Percentiles rank a stretch among this genome's conserved stretches.
phyloP scores from a whole-genome alignment of 495 filamentous ascomycete genomes.

The Penicillium parvum region DNA sequence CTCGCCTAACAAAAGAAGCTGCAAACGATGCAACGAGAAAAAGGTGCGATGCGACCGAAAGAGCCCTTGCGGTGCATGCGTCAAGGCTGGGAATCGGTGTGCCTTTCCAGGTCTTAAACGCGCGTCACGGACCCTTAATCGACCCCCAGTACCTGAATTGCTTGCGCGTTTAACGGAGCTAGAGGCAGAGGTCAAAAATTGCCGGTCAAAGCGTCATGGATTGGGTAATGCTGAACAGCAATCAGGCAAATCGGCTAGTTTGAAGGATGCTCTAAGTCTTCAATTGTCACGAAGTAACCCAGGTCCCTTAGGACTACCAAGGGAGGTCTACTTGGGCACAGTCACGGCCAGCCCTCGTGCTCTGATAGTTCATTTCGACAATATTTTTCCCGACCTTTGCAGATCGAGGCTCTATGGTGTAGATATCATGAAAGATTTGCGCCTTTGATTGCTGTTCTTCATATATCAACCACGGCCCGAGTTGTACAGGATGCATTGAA shows the following conservation, averaged over 20 bases:
- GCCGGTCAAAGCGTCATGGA: not conserved
- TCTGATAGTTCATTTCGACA: not conserved
- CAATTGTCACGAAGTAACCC: not conserved
- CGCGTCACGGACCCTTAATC: not conserved
- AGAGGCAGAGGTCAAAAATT: not conserved
- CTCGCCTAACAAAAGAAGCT: not conserved
- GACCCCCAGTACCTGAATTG: not conserved
- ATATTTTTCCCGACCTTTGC: not conserved
- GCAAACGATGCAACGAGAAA: not conserved
- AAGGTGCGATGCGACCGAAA: not conserved
- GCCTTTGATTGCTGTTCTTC: conserved; percentile 57
- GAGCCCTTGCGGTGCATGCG: not conserved
- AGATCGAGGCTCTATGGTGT: conserved; percentile 58
- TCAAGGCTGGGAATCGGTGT: not conserved
- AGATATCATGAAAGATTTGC: conserved; percentile 61
- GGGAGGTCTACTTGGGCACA: not conserved
- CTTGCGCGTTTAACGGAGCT: not conserved
- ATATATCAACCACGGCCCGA: conserved; percentile 48
- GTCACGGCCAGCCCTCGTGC: not conserved
- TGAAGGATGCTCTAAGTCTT: too few species aligned
- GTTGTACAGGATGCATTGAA: conserved; percentile 25
- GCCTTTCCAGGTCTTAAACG: too few species aligned
- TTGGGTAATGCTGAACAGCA: not conserved
- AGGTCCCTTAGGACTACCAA: not conserved
- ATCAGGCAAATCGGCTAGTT: not conserved